A percentile compares a stretch with the other conserved stretches of the same genome.
These are phyloP conservation scores for Cucurbita maxima DNA, from an alignment of 306 rosid species.

Conservation along the genomic window DNA sequence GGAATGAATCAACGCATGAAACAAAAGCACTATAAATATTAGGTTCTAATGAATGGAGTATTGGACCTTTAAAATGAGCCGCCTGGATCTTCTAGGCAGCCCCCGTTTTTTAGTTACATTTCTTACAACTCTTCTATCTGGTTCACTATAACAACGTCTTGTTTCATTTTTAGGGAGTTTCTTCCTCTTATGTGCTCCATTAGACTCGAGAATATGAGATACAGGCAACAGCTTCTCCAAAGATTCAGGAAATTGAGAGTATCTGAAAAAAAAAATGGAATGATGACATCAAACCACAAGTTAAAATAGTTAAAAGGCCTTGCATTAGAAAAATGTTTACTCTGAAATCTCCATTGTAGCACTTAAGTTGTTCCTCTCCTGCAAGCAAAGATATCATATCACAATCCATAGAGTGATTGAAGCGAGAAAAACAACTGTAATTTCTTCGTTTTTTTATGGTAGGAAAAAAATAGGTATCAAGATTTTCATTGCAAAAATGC, in stretches of 20 bases:
- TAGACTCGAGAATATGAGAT: constrained; percentile 17
- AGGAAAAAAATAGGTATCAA: not conserved
- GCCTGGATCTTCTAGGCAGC: constrained; percentile 42
- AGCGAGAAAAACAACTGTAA: not conserved
- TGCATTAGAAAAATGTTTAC: constrained; percentile 24
- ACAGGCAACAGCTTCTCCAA: constrained; percentile 21
- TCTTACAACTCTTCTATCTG: constrained; percentile 32
- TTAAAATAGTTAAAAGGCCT: constrained; percentile 3
- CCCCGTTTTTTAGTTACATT: constrained; percentile 23
- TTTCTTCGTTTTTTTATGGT: no score
- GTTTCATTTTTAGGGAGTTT: constrained; percentile 18
- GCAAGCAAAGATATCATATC: constrained; percentile 15
- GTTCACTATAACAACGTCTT: constrained; percentile 17
- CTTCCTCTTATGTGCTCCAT: constrained; percentile 23
- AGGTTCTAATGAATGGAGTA: not conserved
- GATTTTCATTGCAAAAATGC: not conserved
- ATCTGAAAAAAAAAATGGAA: constrained; percentile 22
- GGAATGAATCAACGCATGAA: no score
- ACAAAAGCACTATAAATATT: no score
- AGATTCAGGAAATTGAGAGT: constrained; percentile 34
- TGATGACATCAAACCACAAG: constrained; percentile 6
- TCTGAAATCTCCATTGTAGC: constrained; percentile 36
- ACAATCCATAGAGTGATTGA: not conserved
- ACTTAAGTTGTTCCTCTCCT: constrained; percentile 35
- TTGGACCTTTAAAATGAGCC: constrained; percentile 34